Base-by-base conservation (phyloP, 2,329 filamentous ascomycete species). In the Thelonectria rubi region DNA sequence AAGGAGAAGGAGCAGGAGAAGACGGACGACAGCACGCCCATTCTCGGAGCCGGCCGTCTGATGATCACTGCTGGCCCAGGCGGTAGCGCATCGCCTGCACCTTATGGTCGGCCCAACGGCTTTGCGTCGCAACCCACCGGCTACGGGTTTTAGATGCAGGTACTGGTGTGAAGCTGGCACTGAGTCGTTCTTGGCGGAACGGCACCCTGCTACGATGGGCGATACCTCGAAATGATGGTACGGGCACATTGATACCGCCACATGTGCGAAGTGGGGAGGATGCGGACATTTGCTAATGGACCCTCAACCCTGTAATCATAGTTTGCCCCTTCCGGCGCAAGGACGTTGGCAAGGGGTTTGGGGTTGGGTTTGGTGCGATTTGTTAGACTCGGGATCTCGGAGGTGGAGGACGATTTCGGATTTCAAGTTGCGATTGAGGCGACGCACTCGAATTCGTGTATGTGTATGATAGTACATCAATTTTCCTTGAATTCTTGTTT, bases 1-100 rank as follows among this genome's bases (percentile, higher is more conserved):
- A 88, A 88, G 66, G 91, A 95, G 72, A 81, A 82, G 70, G 85
- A 86, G 58, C 81, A 86, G 68, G 88, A 94, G 82, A 94, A 92
- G 82, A 92, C 94, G 58, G 94, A 98, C 74, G 93, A 97, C 74
- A 94, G 91, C 78, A 94, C 93, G 1, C 95, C 95, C 5, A 98
- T 99, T 72, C 87, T 99, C 24, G 94, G 94, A 55, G 91, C 88
- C 65, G 91, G 89, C 67, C 89, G 95, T 55, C 86, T 99, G 54
- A 97, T 99, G 94, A 91, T 99, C 70, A 99, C 95, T 39, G 93
- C 96, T 73, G 95, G 94, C 10, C 92, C 94, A 21, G 82, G 83
- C 74, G 77, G 82, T 66, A 67, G 72, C 58, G 77, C 86, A 61
- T 87, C 88, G 57, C 89, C 91, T 10, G 86, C 86, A 52, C 88